These are phyloP conservation scores for Flaveria ramosissima DNA, from an alignment of 129 eudicot genomes.

Conservation along the genomic window DNA sequence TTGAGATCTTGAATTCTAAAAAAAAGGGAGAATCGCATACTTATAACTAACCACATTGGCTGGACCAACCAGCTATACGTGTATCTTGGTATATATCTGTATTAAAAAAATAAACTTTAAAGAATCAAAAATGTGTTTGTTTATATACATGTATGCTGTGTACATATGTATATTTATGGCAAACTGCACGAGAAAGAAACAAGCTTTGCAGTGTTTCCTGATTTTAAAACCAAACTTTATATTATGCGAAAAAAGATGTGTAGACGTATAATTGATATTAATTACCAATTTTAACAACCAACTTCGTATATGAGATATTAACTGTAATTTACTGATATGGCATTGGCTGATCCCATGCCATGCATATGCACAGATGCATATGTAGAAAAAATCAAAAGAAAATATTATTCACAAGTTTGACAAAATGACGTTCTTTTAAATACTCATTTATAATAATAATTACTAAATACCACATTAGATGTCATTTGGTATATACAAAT, in stretches of 20 bases:
- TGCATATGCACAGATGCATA: constrained; percentile 9
- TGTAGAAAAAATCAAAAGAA: neutral
- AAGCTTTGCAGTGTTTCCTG: neutral
- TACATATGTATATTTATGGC: neutral
- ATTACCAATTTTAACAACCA: constrained; percentile 7
- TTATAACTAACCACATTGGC: constrained; percentile 96
- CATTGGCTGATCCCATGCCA: neutral
- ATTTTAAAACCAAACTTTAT: neutral
- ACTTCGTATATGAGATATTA: neutral
- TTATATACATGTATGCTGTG: neutral
- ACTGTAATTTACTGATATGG: neutral
- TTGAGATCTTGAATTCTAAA: neutral
- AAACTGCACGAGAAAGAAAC: neutral
- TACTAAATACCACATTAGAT: neutral
- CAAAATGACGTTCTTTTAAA: neutral
- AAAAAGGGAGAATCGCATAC: constrained; percentile 49
- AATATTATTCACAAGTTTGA: neutral
- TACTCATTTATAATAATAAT: neutral
- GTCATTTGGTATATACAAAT: neutral
- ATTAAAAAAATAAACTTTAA: constrained; percentile 14
- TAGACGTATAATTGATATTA: neutral
- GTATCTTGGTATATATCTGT: constrained; percentile 97
- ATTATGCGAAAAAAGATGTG: neutral
- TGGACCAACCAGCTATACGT: constrained; percentile 93
- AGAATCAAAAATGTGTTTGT: constrained; percentile 16